phyloP scores from a whole-genome alignment of 208 protist species.

The Trypanosoma lewisi region DNA sequence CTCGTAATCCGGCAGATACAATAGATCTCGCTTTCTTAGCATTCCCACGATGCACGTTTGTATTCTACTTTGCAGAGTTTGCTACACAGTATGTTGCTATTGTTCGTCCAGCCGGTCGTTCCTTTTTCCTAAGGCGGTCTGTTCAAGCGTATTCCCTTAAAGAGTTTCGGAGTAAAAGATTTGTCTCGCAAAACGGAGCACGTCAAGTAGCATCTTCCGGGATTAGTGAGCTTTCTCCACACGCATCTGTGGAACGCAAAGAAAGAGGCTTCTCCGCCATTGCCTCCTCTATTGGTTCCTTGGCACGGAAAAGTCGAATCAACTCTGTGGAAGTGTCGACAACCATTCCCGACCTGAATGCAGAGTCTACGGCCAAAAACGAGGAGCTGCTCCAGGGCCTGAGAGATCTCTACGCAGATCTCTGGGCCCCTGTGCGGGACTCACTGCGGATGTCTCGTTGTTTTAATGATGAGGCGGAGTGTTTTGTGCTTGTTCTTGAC shows the following conservation, averaged over 20 bases:
- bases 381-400: slow-evolving; percentile 39
- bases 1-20: slow-evolving; percentile 69
- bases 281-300: slow-evolving; percentile 6
- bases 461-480: slow-evolving; percentile 44
- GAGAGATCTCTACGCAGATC: slow-evolving; percentile 70
- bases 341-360: neutral
- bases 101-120: slow-evolving; percentile 55
- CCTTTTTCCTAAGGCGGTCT: slow-evolving; percentile 54
- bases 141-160: slow-evolving; percentile 63
- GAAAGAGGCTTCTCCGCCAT: neutral
- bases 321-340: slow-evolving; percentile 1
- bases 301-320: neutral
- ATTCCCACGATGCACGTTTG: slow-evolving; percentile 72
- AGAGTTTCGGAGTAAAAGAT: slow-evolving; percentile 47
- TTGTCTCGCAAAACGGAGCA: slow-evolving; percentile 15
- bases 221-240: neutral
- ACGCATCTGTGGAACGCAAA: neutral
- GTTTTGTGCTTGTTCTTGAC: slow-evolving; percentile 77
- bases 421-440: slow-evolving; percentile 64
- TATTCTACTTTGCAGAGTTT: slow-evolving; percentile 91
- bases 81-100: slow-evolving; percentile 70
- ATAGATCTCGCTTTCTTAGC: slow-evolving; percentile 77
- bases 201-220: slow-evolving; percentile 2
- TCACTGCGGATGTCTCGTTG: slow-evolving; percentile 38
- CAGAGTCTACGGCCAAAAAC: neutral